These are phyloP conservation scores for Auricularia heimuer DNA, from an alignment of 768 basidiomycete species.

Conservation along the genomic window DNA sequence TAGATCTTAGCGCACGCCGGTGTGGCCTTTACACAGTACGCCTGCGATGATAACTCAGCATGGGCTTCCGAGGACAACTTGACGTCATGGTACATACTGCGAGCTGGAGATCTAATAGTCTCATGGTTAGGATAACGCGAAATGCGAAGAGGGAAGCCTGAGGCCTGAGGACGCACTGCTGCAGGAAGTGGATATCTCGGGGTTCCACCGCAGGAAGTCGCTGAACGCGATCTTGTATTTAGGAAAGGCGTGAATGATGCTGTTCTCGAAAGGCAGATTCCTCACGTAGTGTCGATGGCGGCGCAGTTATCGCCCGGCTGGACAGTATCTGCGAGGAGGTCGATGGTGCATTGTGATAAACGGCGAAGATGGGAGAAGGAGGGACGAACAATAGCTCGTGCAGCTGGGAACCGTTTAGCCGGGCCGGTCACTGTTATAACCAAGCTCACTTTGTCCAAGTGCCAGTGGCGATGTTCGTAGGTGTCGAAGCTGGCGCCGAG, in stretches of 20 bases:
- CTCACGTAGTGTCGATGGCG: background rate
- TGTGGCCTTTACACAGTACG: background rate
- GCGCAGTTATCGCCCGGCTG: background rate
- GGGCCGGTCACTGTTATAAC: no score
- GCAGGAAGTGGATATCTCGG: background rate
- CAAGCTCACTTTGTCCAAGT: no score
- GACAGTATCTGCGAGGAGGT: background rate
- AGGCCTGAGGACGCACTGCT: background rate
- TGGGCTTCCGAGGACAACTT: background rate
- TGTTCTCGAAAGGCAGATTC: background rate
- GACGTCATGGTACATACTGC: rapidly evolving
- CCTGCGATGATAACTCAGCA: background rate
- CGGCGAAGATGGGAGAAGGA: no score
- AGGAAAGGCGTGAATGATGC: no score
- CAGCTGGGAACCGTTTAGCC: no score
- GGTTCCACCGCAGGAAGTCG: background rate
- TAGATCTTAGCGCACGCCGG: background rate
- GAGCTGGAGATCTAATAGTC: no score
- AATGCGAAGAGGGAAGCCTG: background rate
- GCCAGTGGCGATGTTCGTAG: no score
- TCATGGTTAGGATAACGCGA: background rate
- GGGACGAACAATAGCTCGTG: no score
- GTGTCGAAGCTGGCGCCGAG: no score
- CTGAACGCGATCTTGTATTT: background rate
- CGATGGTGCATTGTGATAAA: rapidly evolving